Evolutionary conservation across 345 rosid genomes (phyloP), one percentile per base, ranked within the genome.

Genomic region (Linum trigynum): DNA sequence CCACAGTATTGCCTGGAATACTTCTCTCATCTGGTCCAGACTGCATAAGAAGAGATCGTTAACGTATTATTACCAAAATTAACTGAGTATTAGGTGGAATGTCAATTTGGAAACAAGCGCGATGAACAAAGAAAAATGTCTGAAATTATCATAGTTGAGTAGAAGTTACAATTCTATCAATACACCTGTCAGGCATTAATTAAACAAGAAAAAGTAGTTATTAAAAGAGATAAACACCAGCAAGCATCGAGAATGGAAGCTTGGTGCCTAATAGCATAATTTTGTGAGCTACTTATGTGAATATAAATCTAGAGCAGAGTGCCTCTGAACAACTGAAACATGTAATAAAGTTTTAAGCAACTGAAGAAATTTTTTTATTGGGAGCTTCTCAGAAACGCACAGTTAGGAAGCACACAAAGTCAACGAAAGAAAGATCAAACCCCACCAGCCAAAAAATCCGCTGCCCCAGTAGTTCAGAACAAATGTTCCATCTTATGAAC

Each of bases 1-100:
- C 76, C 59, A 68, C 65, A 64, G 76, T 73, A 39, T 73, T 73
- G 56, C 72, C 76, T 40, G 76, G 76, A 72, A 84, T 61, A 45
- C 82, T 88, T 43, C 91, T 68, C 64, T 73, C 76, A 59, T 73
- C 76, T 3, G 68, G 17, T 37, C 72, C 76, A 11, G 76, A 64
- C 76, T 73, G 65, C 57, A n/a, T 43, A 35, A 40, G 42, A 41
- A 14, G 7, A 1, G 14, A 23, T 16, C 5, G 14, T 7, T 59
- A 59, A 55, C 39, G 7, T 11, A 10, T 23, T 9, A 36, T 11
- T 59, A 36, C 37, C 32, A 12, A 23, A 59, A 59, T 59, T 5
- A 59, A 65, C 48, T 23, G 14, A 23, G 39, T 23, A 7, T 5
- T 9, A 59, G 12, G 50, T 5, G 3, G 5, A 48, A 48, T 48